phyloP scores from a whole-genome alignment of 163 green algal species.

The Chlamydomonas reinhardtii region DNA sequence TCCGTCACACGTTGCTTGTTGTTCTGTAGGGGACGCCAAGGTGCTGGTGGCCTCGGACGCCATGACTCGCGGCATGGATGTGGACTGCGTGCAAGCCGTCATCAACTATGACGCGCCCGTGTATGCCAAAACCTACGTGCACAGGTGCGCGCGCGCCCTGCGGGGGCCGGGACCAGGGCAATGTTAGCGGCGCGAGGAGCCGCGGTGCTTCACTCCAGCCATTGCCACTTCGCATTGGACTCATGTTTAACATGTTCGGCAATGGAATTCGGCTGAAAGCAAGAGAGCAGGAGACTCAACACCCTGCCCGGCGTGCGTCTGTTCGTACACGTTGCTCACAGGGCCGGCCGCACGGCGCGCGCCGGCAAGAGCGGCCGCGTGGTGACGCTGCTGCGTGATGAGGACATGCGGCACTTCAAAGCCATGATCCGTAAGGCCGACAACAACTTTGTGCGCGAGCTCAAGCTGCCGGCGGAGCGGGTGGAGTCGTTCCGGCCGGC shows the following conservation, averaged over 20 bases:
- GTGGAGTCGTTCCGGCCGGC: slow-evolving; percentile 51
- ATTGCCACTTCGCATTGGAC: too few species aligned
- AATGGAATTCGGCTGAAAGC: too few species aligned
- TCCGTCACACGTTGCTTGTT: too few species aligned
- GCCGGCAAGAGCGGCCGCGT: slow-evolving; percentile 78
- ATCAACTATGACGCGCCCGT: slow-evolving; percentile 95
- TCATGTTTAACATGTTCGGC: too few species aligned
- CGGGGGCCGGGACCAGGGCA: too few species aligned
- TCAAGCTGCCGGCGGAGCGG: slow-evolving; percentile 52
- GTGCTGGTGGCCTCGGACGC: slow-evolving; percentile 95
- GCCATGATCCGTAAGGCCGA: slow-evolving; percentile 87
- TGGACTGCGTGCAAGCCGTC: slow-evolving; percentile 80
- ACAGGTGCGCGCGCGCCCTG: slow-evolving; percentile 62
- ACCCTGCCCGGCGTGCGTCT: too few species aligned
- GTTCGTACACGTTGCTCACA: slow-evolving; percentile 44
- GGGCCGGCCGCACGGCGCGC: slow-evolving; percentile 85
- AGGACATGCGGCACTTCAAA: slow-evolving; percentile 91
- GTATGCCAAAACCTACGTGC: slow-evolving; percentile 94
- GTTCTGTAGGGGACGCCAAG: slow-evolving; percentile 19
- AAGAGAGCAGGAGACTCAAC: too few species aligned
- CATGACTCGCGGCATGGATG: slow-evolving; percentile 95
- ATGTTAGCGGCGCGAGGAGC: too few species aligned
- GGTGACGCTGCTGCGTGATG: slow-evolving; percentile 84
- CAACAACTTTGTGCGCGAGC: slow-evolving; percentile 81
- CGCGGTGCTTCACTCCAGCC: too few species aligned